Percentiles rank a stretch among this genome's conserved stretches.
Evolutionary conservation across 306 rosid genomes (phyloP).

Genomic region (cucumber (Cucumis sativus)): Cucumber_9930_V3 NC_026655.2:11762001-11762500

Average conservation of each 20-base stretch:
- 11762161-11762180: slow-evolving; percentile 13
- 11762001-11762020: not conserved
- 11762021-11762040: not conserved
- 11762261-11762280: slow-evolving; percentile 49
- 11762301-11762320: slow-evolving; percentile 50
- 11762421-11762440: too few species aligned
- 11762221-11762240: slow-evolving; percentile 60
- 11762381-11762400: slow-evolving; percentile 8
- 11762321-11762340: slow-evolving; percentile 48
- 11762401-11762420: not conserved
- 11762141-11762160: not conserved
- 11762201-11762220: slow-evolving; percentile 40
- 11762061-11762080: not conserved
- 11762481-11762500: too few species aligned
- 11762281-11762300: slow-evolving; percentile 54
- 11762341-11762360: slow-evolving; percentile 42
- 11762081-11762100: not conserved
- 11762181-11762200: slow-evolving; percentile 50
- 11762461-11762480: too few species aligned
- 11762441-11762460: too few species aligned
- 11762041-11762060: not conserved
- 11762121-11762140: not conserved
- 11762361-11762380: slow-evolving; percentile 71
- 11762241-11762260: slow-evolving; percentile 51
- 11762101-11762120: not conserved